phyloP scores from a whole-genome alignment of 805 yeast species.

The Metschnikowia matae region DNA sequence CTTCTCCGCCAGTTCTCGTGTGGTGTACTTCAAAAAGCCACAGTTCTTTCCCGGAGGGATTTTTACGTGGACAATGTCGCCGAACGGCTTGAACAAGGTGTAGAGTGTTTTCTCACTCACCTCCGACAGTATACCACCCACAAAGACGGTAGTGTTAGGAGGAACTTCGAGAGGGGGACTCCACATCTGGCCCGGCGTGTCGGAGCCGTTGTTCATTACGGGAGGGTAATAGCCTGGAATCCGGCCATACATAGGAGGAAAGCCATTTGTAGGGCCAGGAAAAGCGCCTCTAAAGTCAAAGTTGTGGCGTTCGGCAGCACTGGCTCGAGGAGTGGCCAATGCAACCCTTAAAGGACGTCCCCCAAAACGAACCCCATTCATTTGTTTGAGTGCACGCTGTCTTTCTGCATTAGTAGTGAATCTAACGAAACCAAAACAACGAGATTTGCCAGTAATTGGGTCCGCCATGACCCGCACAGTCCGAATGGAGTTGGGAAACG shows the following conservation, averaged over 20 bases:
- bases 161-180: conserved; percentile 41
- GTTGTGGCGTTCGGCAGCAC: conserved; percentile 6
- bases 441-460: conserved; percentile 69
- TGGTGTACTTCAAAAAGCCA: conserved; percentile 81
- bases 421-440: conserved; percentile 80
- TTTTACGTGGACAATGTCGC: conserved; percentile 63
- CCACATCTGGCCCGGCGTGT: not conserved
- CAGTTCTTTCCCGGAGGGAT: conserved; percentile 81
- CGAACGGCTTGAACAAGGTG: conserved; percentile 67
- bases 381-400: conserved; percentile 61
- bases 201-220: conserved; percentile 1
- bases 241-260: not conserved
- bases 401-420: conserved; percentile 69
- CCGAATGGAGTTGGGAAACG: conserved; percentile 59
- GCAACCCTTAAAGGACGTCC: conserved; percentile 77
- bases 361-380: conserved; percentile 79
- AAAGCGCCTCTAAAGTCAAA: not conserved
- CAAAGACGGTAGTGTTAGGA: conserved; percentile 69
- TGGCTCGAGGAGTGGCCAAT: conserved; percentile 67
- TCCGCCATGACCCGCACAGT: conserved; percentile 86
- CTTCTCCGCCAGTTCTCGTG: conserved; percentile 76
- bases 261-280: not conserved
- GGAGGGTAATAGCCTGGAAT: conserved; percentile 5
- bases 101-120: conserved; percentile 59
- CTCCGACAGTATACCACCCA: conserved; percentile 69